A percentile compares a stretch with the other conserved stretches of the same genome.
These are phyloP conservation scores for Carex sylvatica DNA, from an alignment of 202 grass and related monocot genomes.

Conservation along the genomic window DNA sequence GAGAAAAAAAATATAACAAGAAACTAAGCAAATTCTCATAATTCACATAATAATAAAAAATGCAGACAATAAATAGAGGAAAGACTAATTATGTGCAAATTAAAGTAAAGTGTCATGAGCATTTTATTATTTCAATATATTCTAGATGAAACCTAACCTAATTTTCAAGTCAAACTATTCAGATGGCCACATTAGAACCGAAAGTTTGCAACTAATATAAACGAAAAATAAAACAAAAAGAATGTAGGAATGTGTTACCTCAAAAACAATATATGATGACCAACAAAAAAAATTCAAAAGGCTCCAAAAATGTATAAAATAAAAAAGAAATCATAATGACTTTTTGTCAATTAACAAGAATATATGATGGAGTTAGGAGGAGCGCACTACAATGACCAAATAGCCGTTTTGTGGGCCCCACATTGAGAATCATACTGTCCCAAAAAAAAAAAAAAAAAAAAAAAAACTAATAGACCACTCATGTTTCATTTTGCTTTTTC, in stretches of 20 bases:
- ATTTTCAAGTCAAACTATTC: neutral
- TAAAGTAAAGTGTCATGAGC: neutral
- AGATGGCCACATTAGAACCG: neutral
- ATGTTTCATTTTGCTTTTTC: neutral
- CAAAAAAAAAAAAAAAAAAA: neutral
- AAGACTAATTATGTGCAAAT: neutral
- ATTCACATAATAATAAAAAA: neutral
- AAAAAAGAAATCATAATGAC: neutral
- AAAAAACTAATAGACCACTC: neutral
- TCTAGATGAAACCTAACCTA: neutral
- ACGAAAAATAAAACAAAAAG: neutral
- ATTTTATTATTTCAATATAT: neutral
- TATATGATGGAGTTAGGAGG: neutral
- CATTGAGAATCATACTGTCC: neutral
- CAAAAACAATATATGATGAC: neutral
- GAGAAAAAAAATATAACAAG: neutral
- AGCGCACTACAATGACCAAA: neutral
- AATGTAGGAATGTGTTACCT: neutral
- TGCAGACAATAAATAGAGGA: neutral
- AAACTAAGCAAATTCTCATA: neutral
- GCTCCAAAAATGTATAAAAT: neutral
- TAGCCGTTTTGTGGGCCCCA: neutral
- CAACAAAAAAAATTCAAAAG: neutral
- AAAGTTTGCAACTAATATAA: neutral
- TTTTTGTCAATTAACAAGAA: neutral